These are phyloP conservation scores for Citrus cavaleriei DNA, from an alignment of 345 rosid species.

Conservation along the genomic window DNA sequence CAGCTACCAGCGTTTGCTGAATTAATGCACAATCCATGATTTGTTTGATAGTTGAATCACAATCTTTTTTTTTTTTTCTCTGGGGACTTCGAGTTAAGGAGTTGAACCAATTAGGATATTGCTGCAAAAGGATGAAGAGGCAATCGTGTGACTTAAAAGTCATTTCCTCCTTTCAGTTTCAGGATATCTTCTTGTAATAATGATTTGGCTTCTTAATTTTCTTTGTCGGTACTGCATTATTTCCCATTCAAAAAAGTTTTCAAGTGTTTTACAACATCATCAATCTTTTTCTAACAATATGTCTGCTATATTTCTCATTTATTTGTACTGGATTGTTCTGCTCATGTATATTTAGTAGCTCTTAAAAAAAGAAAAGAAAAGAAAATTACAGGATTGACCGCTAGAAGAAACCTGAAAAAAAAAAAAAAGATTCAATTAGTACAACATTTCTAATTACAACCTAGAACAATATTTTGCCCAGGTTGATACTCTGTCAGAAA, in stretches of 20 bases:
- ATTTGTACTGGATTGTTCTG: neutral
- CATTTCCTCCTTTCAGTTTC: neutral
- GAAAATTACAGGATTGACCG: neutral
- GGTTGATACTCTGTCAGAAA: neutral
- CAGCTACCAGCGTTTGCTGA: neutral
- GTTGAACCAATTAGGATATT: neutral
- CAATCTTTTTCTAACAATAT: neutral
- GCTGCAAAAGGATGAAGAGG: neutral
- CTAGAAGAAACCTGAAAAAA: neutral
- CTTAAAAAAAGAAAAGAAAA: too few species aligned
- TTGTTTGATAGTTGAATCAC: neutral
- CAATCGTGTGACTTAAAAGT: neutral
- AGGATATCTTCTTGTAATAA: neutral
- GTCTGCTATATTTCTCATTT: neutral
- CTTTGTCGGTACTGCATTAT: neutral
- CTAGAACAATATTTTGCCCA: neutral
- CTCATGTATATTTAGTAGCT: neutral
- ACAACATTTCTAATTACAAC: neutral
- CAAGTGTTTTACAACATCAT: too few species aligned
- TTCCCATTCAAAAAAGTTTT: neutral
- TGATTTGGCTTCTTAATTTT: neutral
- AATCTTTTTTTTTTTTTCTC: neutral
- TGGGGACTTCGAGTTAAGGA: neutral
- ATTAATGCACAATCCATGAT: neutral
- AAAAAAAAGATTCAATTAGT: neutral